A percentile compares a stretch with the other conserved stretches of the same genome.
phyloP scores from a whole-genome alignment of 163 green algal genomes.

The Scenedesmus sp. region DNA sequence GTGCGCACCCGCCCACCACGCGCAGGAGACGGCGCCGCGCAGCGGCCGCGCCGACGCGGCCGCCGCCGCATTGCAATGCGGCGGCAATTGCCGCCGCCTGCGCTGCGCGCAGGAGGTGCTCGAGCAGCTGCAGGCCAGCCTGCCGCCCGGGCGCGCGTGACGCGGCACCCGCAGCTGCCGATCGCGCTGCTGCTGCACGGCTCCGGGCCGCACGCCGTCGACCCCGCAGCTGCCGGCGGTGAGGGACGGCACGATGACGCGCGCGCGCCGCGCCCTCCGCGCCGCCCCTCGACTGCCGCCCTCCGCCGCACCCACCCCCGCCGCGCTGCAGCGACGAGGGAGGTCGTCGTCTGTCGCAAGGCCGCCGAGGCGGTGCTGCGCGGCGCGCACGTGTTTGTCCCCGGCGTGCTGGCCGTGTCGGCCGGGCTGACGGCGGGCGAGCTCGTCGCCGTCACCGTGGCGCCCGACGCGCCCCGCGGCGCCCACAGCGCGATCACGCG shows the following conservation, averaged over 20 bases:
- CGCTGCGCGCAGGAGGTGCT: slow-evolving; percentile 37
- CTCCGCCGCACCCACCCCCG: background rate
- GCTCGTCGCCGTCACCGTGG: slow-evolving; percentile 67
- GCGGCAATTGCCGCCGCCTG: background rate
- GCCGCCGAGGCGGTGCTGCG: slow-evolving; percentile 81
- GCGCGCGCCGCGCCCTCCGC: too few species aligned
- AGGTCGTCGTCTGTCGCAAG: slow-evolving; percentile 83
- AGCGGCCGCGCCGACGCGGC: too few species aligned
- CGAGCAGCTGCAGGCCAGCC: slow-evolving; percentile 4
- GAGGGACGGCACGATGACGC: too few species aligned
- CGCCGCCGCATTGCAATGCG: background rate
- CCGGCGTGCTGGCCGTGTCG: slow-evolving; percentile 71
- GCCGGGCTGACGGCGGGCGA: slow-evolving; percentile 58
- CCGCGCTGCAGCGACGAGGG: slow-evolving; percentile 15
- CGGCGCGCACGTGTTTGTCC: slow-evolving; percentile 75
- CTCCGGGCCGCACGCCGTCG: slow-evolving; percentile 54
- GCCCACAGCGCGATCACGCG: slow-evolving; percentile 51
- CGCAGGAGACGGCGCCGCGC: too few species aligned
- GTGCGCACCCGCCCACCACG: too few species aligned
- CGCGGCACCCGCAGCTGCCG: slow-evolving; percentile 53
- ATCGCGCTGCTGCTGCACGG: slow-evolving; percentile 60
- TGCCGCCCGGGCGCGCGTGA: background rate
- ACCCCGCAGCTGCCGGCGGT: slow-evolving; percentile 46
- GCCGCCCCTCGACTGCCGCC: background rate
- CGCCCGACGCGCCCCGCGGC: slow-evolving; percentile 57